phyloP scores from a whole-genome alignment of 257 asterid genomes.

The Solanum arcanum region DNA sequence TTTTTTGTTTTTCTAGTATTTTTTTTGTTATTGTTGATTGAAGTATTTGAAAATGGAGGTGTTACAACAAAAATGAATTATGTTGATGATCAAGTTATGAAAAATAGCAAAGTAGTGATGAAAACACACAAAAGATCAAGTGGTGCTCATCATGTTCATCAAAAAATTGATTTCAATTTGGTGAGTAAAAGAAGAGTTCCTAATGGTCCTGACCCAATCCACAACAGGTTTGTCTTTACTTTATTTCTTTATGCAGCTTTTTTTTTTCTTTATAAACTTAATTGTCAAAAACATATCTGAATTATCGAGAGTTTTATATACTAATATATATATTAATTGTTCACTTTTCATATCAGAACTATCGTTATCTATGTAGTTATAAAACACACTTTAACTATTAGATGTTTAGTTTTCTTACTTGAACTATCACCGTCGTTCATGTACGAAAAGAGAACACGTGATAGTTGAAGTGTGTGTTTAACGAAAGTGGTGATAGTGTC shows the following conservation, averaged over 20 bases:
- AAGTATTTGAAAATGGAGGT: slow-evolving; percentile 6
- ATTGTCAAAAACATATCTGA: neutral
- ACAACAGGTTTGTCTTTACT: slow-evolving; percentile 48
- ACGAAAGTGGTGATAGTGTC: neutral
- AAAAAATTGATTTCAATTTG: slow-evolving; percentile 22
- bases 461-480: neutral
- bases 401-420: neutral
- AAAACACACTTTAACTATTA: neutral
- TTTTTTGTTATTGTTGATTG: slow-evolving; percentile 22
- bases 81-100: neutral
- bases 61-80: neutral
- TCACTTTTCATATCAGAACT: neutral
- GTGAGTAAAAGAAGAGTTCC: slow-evolving; percentile 65
- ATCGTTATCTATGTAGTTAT: neutral
- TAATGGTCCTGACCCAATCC: slow-evolving; percentile 86
- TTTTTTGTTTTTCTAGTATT: slow-evolving; percentile 18
- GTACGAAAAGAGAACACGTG: neutral
- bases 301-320: neutral
- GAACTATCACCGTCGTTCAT: neutral
- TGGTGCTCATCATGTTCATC: neutral
- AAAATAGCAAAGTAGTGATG: neutral
- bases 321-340: neutral
- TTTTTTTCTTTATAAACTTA: neutral
- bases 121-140: neutral
- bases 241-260: neutral